Evolutionary conservation across 2,329 filamentous ascomycete genomes (phyloP).

Genomic region (Penicillium frequentans): DNA sequence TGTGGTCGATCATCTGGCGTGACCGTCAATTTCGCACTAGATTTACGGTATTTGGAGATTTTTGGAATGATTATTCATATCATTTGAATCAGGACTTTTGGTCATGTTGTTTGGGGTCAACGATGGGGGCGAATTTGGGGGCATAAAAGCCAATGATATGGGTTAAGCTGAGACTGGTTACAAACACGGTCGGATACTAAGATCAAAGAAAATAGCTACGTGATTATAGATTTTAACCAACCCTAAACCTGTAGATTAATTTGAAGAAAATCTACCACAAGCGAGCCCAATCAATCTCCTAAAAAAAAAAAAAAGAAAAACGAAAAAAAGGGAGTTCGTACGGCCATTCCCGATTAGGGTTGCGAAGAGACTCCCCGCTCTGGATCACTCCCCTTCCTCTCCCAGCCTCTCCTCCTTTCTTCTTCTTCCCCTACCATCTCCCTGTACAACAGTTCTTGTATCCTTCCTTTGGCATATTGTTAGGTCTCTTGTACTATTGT

Average conservation of each 20-base stretch:
- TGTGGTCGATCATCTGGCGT: conserved; percentile 16
- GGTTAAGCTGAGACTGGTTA: neutral
- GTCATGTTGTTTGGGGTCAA: neutral
- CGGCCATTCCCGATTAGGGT: conserved; percentile 22
- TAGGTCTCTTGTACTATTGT: conserved; percentile 14
- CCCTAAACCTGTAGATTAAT: neutral
- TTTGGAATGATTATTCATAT: neutral
- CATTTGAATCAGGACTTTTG: neutral
- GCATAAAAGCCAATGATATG: neutral
- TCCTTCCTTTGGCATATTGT: conserved; percentile 19
- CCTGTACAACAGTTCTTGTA: conserved; percentile 25
- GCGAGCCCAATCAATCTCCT: neutral
- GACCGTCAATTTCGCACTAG: conserved; percentile 4
- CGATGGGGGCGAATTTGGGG: neutral
- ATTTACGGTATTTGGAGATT: neutral
- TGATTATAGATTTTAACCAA: neutral
- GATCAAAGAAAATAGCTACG: neutral
- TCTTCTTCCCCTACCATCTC: conserved; percentile 16
- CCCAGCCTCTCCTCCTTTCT: conserved; percentile 23
- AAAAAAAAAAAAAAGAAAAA: neutral
- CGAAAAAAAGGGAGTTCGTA: conserved; percentile 10
- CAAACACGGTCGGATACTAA: neutral
- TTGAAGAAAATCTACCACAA: neutral
- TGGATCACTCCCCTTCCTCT: conserved; percentile 13
- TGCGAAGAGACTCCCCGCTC: conserved; percentile 18